Conservation (phyloP, 1,139 yeast species). For the Taphrina deformans region DNA sequence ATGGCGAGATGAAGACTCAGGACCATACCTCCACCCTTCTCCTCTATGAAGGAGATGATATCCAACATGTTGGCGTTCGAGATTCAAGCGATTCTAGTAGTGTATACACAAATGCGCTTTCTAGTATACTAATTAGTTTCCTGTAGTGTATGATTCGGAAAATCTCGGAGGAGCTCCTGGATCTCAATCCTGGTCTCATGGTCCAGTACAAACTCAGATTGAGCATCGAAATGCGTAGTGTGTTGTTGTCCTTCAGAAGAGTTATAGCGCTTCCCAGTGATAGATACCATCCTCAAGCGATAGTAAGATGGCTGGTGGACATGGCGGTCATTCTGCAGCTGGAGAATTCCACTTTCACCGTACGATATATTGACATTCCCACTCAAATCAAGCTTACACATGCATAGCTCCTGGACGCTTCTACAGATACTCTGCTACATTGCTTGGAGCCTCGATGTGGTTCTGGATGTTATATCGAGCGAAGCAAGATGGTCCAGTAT, state of each 20-base stretch:
- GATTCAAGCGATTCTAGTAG: background rate
- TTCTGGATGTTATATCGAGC: slow-evolving; percentile 78
- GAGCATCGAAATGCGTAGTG: too few relatives aligned
- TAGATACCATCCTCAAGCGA: too few relatives aligned
- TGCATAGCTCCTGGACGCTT: slow-evolving; percentile 26
- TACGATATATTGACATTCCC: background rate
- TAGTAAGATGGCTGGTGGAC: slow-evolving; percentile 15
- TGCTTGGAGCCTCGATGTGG: slow-evolving; percentile 83
- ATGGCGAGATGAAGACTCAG: slow-evolving; percentile 84
- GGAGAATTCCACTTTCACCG: slow-evolving; percentile 31
- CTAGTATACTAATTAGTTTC: background rate
- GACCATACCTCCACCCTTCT: slow-evolving; percentile 58
- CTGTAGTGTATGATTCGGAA: background rate
- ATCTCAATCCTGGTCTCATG: background rate
- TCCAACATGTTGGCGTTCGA: slow-evolving; percentile 29
- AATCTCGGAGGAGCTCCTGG: background rate
- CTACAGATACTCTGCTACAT: slow-evolving; percentile 39
- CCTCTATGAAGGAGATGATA: slow-evolving; percentile 33
- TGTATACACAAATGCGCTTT: background rate
- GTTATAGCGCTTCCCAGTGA: too few relatives aligned
- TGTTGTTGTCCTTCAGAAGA: too few relatives aligned
- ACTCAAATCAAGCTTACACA: background rate
- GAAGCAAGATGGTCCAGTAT: slow-evolving; percentile 51
- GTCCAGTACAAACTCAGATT: too few relatives aligned
- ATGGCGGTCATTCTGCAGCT: slow-evolving; percentile 13